Evolutionary conservation across 2,329 filamentous ascomycete genomes (phyloP).

Genomic region (Ceratocystiopsis sp.): DNA sequence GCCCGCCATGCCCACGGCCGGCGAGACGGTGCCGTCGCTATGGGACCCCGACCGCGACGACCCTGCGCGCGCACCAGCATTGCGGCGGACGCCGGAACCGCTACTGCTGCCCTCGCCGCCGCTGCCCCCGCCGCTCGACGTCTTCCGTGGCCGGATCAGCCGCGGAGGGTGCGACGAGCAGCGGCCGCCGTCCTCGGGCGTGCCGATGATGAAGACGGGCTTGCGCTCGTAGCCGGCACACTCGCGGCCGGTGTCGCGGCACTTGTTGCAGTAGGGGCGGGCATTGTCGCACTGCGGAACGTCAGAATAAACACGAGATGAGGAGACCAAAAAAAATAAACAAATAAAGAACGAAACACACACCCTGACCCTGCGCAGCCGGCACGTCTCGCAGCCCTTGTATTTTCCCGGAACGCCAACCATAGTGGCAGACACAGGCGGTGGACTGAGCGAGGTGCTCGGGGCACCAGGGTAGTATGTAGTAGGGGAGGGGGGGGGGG

Average conservation of each 20-base stretch:
- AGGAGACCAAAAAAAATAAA: not conserved
- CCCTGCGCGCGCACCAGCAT: no score
- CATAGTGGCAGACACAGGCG: no score
- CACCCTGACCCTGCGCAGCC: slow-evolving; percentile 41
- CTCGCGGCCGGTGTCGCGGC: slow-evolving; percentile 34
- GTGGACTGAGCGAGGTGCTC: no score
- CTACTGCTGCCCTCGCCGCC: slow-evolving; percentile 5
- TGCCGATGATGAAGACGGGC: slow-evolving; percentile 47
- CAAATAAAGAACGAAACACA: not conserved
- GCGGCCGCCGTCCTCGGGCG: slow-evolving; percentile 33
- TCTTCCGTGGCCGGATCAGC: slow-evolving; percentile 23
- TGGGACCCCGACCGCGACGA: no score
- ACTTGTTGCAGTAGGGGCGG: slow-evolving; percentile 43
- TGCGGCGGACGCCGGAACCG: slow-evolving; percentile 4
- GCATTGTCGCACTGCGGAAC: slow-evolving; percentile 41
- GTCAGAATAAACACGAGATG: not conserved
- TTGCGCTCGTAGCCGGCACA: slow-evolving; percentile 47
- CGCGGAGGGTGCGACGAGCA: slow-evolving; percentile 39
- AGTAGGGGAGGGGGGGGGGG: no score
- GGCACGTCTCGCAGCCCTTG: slow-evolving; percentile 47
- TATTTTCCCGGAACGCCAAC: slow-evolving; percentile 47
- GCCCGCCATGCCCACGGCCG: not conserved
- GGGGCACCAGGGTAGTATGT: no score
- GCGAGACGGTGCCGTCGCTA: not conserved
- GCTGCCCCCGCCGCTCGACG: not conserved